Evolutionary conservation across 208 protist species (phyloP).

Genomic region (Trypanosoma rangeli): DNA sequence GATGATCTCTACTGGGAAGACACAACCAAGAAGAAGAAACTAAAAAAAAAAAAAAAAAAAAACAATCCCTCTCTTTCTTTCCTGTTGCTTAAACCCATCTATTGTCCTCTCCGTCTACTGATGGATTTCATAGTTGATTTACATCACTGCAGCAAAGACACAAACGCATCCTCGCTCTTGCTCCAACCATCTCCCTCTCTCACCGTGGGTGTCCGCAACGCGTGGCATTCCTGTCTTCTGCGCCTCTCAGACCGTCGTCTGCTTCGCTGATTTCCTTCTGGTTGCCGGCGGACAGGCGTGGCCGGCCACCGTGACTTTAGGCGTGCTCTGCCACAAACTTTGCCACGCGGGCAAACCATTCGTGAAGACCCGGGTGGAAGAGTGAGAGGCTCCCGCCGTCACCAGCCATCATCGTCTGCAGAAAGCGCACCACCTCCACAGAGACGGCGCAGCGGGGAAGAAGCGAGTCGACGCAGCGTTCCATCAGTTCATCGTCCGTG

Average conservation of each 20-base stretch:
- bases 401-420: constrained; percentile 41
- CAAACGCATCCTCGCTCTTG: neutral
- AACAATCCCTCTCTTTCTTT: neutral
- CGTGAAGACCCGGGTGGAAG: constrained; percentile 63
- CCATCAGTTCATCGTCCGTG: constrained; percentile 63
- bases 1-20: too few relatives aligned
- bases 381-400: constrained; percentile 27
- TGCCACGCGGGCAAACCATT: constrained; percentile 69
- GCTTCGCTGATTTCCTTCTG: too few relatives aligned
- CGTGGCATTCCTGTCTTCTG: too few relatives aligned
- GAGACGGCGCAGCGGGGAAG: constrained; percentile 62
- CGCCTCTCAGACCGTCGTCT: too few relatives aligned
- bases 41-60: constrained; percentile 20
- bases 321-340: constrained; percentile 27
- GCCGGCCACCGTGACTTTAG: neutral
- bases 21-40: neutral
- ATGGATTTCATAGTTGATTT: neutral
- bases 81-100: neutral
- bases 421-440: constrained; percentile 46
- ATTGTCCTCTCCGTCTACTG: neutral
- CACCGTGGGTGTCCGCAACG: too few relatives aligned
- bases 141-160: constrained; percentile 4
- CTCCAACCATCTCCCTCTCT: neutral
- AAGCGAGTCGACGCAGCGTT: constrained; percentile 50
- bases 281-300: too few relatives aligned